Evolutionary conservation across 1,284 basidiomycete genomes (phyloP), one percentile per base, ranked within the genome.

Genomic region (Gymnopus androsaceus): DNA sequence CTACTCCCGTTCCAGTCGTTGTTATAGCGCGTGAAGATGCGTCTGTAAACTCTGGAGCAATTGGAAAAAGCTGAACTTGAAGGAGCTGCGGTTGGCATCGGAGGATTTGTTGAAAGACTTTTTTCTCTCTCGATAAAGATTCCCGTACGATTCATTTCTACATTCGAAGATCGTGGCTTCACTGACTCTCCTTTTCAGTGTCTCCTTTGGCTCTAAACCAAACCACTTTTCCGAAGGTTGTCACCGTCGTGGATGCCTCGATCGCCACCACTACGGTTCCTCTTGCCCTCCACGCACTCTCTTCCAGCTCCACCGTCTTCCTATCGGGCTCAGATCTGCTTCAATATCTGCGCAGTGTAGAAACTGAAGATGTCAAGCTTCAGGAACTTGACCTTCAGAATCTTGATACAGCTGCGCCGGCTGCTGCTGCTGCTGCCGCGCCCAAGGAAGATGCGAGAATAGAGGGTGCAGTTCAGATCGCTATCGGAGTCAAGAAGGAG

Each of bases 401-500:
- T 40, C 71, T 92, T 62, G 85, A 84, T 65, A 75, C 74, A 15
- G 75, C 81, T 21, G 66, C 75, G 12, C 69, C 69, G 19, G 67
- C 75, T 3, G 63, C 67, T n/a, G 59, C 72, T 37, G 63, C 74
- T 14, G 59, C 62, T 57, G 72, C 79, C 61, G 67, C 78, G 3
- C 68, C 75, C 14, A 88, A 86, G 64, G 88, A 88, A 61, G 87
- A 87, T 54, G 83, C 85, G 28, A 91, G 87, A 75, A 92, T 92
- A 55, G 91, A 95, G 61, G 91, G 92, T 54, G 88, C 91, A 1
- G 85, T 94, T 34, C 91, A 95, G 75, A 91, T 96, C 67, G 94
- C 94, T 30, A 89, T 97, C 67, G 90, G 92, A 51, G 89, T 94
- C 69, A 94, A 94, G 82, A 97, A 98, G 73, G 93, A 96, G 68